A percentile compares a stretch with the other conserved stretches of the same genome.
Evolutionary conservation across 163 green algal genomes (phyloP).

Genomic region (Picocystis sp.): DNA sequence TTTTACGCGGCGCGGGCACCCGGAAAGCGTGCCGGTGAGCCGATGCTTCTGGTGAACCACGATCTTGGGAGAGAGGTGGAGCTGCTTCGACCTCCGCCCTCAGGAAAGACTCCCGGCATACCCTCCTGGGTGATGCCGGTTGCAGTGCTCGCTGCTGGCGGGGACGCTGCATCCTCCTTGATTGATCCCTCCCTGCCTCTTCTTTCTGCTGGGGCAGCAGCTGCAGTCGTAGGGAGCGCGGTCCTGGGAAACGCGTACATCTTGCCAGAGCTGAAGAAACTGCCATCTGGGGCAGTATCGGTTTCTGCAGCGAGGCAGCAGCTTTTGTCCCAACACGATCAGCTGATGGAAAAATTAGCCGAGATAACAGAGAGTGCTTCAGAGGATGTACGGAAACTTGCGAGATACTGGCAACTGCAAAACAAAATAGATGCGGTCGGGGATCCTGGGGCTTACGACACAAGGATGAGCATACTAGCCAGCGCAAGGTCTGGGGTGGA

Average conservation of each 20-base stretch:
- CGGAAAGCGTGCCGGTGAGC: conserved; percentile 51
- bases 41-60: conserved; percentile 56
- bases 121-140: conserved; percentile 47
- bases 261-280: conserved; percentile 56
- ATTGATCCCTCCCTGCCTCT: conserved; percentile 48
- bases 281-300: conserved; percentile 34
- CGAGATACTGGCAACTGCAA: conserved; percentile 62
- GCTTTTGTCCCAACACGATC: conserved; percentile 48
- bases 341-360: conserved; percentile 21
- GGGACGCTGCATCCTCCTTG: conserved; percentile 50
- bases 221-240: conserved; percentile 6
- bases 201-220: conserved; percentile 16
- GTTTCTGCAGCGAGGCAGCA: conserved; percentile 52
- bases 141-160: conserved; percentile 31
- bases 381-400: conserved; percentile 54
- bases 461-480: conserved; percentile 41
- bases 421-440: conserved; percentile 55
- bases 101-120: conserved; percentile 14
- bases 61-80: conserved; percentile 20
- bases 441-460: conserved; percentile 25
- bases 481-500: conserved; percentile 35
- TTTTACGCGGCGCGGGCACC: conserved; percentile 12
- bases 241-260: conserved; percentile 28
- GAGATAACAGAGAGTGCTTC: conserved; percentile 25
- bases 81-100: conserved; percentile 29